Percentiles rank a stretch among this genome's conserved stretches.
Evolutionary conservation across 345 rosid genomes (phyloP).

Genomic region (Zanthoxylum bungeanum): DNA sequence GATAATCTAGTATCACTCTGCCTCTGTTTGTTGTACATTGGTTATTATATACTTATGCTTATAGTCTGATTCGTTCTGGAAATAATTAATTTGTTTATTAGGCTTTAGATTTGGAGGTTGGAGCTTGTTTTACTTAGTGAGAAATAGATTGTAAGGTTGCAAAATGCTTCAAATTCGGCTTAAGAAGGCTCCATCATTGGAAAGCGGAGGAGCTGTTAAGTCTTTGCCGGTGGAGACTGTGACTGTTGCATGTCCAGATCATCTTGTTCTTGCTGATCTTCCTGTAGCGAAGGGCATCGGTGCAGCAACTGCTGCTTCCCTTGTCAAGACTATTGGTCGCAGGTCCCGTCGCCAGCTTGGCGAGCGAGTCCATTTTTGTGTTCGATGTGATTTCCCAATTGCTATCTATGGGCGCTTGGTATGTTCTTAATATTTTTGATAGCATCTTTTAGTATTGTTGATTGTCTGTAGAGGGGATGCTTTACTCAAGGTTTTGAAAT

Average conservation of each 20-base stretch:
- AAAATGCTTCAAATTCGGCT: conserved; percentile 86
- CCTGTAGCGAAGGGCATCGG: conserved; percentile 98
- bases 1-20: background rate
- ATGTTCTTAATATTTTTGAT: conserved; percentile 10
- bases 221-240: conserved; percentile 66
- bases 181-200: conserved; percentile 55
- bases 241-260: conserved; percentile 94
- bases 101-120: background rate
- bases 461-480: background rate
- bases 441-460: background rate
- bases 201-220: conserved; percentile 47
- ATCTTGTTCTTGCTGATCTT: conserved; percentile 94
- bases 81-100: conserved; percentile 1
- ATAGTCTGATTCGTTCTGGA: background rate
- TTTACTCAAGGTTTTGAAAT: background rate
- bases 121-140: background rate
- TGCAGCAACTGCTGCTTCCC: conserved; percentile 57
- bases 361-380: conserved; percentile 95
- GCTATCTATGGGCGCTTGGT: conserved; percentile 97
- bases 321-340: conserved; percentile 68
- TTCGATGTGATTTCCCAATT: conserved; percentile 90
- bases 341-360: conserved; percentile 93
- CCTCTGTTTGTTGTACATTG: background rate
- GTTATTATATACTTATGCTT: background rate
- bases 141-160: background rate